Percentiles rank a stretch among this genome's conserved stretches.
These are phyloP conservation scores for Linaria vulgaris DNA, from an alignment of 257 asterid species.

Conservation along the genomic window DNA sequence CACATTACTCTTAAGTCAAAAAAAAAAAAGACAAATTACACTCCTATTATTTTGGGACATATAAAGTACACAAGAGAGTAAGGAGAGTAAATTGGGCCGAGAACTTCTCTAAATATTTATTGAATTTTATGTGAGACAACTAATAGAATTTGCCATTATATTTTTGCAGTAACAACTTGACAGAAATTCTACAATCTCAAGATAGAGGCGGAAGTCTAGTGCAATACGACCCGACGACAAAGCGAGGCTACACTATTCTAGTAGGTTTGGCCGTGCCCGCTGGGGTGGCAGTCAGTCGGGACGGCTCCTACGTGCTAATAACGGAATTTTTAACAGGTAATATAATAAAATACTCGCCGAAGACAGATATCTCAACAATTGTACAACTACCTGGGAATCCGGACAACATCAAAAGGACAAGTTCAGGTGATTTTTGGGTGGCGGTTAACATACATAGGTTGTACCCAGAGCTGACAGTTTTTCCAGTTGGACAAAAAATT, in stretches of 20 bases:
- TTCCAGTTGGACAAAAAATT: conserved; percentile 23
- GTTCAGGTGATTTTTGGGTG: conserved; percentile 47
- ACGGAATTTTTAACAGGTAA: conserved; percentile 37
- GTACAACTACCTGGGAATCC: conserved; percentile 27
- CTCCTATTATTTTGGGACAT: no score
- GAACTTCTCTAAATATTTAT: no score
- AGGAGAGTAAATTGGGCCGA: no score
- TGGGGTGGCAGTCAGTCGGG: conserved; percentile 46
- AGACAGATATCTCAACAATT: conserved; percentile 30
- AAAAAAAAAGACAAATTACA: no score
- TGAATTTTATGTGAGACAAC: no score
- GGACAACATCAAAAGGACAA: conserved; percentile 34
- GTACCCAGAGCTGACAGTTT: conserved; percentile 21
- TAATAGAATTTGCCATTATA: neutral
- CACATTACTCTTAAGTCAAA: no score
- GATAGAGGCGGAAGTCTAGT: conserved; percentile 42
- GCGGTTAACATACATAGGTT: conserved; percentile 31
- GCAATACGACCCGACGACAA: conserved; percentile 39
- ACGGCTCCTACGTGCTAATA: conserved; percentile 36
- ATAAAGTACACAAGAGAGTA: no score
- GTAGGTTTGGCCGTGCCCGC: conserved; percentile 37
- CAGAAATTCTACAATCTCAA: conserved; percentile 31
- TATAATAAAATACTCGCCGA: conserved; percentile 41
- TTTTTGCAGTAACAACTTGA: conserved; percentile 33
- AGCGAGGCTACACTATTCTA: conserved; percentile 26